Base-by-base conservation (phyloP, 2,329 filamentous ascomycete species). In the Fusarium poae region DNA sequence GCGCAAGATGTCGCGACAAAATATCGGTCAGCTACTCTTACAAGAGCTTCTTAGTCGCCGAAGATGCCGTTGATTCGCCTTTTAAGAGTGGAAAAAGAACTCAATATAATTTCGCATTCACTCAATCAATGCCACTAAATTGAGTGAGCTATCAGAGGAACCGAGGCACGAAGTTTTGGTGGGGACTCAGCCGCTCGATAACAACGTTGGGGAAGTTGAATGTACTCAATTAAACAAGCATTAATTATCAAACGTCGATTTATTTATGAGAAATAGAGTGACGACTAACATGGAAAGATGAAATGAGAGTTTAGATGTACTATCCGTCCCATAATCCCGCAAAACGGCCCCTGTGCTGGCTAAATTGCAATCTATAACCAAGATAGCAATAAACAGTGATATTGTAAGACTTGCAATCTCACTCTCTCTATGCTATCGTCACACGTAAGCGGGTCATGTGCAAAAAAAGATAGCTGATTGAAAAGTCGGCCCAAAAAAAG, bases 151-250 rank as follows among this genome's bases (percentile, higher is more conserved):
- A 43, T 64, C 25, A 25, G 45, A 61, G 44, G 67, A 62, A 49
- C 72, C 72, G 68, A 70, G 72, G 72, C 52, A 65, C 68, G 25
- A 50, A 46, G 35, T 43, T 65, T 62, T 54, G 51, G 55, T 67
- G 71, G 70, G 39, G 60, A 46, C 45, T 49, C 49, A 43, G 56
- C 46, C 40, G 56, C 48, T 39, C 39, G 51, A 34, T 62, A 45
- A 37, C 52, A 62, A 23, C 54, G 62, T 71, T 70, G 48, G 35
- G 59, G 37, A 40, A 20, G 7, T 48, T 13, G 27, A 20, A 39
- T n/a, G 4, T 5, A 51, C n/a, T 30, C 12, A 18, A 13, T 25
- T 18, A 13, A 23, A 9, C 11, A 35, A 35, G 49, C 32, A 40
- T 34, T 29, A 49, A n/a, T 18, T 27, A 12, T 39, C 25, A 15